Percentiles rank a stretch among this genome's conserved stretches.
phyloP scores from a whole-genome alignment of 2,329 filamentous ascomycete species.

The Xylariales sp. region DNA sequence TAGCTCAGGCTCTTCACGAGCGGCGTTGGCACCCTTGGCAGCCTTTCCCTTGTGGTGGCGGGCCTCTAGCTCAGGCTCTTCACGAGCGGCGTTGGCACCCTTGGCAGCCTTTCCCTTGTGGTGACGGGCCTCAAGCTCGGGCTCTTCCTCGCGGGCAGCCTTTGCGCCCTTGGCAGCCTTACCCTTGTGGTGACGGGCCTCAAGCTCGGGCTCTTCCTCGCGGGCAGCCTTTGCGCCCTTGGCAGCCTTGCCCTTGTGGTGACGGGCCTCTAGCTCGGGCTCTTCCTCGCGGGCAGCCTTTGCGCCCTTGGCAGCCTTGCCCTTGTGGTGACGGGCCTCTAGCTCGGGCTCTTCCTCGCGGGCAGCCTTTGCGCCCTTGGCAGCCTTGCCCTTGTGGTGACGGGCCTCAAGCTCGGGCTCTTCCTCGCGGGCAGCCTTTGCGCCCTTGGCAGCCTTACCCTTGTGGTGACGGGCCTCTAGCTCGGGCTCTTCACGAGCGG shows the following conservation, averaged over 20 bases:
- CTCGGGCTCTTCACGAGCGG: constrained; percentile 1
- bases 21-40: constrained; percentile 4
- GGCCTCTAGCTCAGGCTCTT: too few relatives aligned
- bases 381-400: constrained; percentile 6
- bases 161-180: constrained; percentile 9
- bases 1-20: constrained; percentile 2
- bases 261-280: constrained; percentile 7
- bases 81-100: too few relatives aligned
- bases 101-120: too few relatives aligned
- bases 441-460: constrained; percentile 14
- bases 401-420: constrained; percentile 8
- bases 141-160: constrained; percentile 4
- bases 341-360: constrained; percentile 6
- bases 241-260: constrained; percentile 6
- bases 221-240: constrained; percentile 6
- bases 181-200: constrained; percentile 15
- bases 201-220: constrained; percentile 6
- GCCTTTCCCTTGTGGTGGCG: constrained; percentile 7
- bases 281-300: constrained; percentile 6
- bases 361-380: constrained; percentile 6
- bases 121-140: constrained; percentile 8
- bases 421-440: constrained; percentile 6
- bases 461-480: constrained; percentile 13
- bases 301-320: constrained; percentile 13
- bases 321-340: constrained; percentile 14